Evolutionary conservation across 495 filamentous ascomycete species (phyloP).

Genomic region (Amniculicola lignicola): DNA sequence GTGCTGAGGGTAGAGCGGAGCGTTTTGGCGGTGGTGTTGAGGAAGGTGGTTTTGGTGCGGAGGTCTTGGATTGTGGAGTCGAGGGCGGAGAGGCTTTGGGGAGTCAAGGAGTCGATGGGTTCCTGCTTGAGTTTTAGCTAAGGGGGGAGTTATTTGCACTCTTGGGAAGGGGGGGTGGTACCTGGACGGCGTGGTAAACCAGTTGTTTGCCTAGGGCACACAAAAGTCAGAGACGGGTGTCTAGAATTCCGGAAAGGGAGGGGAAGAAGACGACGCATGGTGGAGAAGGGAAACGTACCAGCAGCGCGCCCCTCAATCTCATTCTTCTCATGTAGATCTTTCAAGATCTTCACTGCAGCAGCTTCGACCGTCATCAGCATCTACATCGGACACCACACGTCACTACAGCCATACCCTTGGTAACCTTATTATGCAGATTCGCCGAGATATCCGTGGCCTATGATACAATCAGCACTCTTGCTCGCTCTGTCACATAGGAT

Average conservation of each 20-base stretch:
- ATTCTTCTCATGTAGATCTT: slow-evolving; percentile 60
- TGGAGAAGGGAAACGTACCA: slow-evolving; percentile 41
- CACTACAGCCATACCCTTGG: slow-evolving; percentile 50
- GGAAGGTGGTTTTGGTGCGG: slow-evolving; percentile 47
- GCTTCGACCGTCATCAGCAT: slow-evolving; percentile 40
- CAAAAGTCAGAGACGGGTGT: too few species aligned
- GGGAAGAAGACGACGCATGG: neutral
- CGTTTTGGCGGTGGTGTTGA: slow-evolving; percentile 53
- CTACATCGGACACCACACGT: neutral
- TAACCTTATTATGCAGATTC: slow-evolving; percentile 66
- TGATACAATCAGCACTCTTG: slow-evolving; percentile 21
- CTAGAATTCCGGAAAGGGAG: too few species aligned
- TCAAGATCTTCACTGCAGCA: slow-evolving; percentile 59
- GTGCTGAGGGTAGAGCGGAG: slow-evolving; percentile 49
- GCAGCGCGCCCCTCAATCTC: slow-evolving; percentile 57
- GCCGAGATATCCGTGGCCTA: slow-evolving; percentile 63
- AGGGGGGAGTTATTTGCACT: neutral
- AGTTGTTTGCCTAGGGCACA: slow-evolving; percentile 55
- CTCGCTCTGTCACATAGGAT: neutral
- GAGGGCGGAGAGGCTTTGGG: slow-evolving; percentile 49
- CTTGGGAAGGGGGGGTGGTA: slow-evolving; percentile 13
- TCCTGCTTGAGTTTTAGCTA: slow-evolving; percentile 34
- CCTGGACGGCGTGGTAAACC: slow-evolving; percentile 61
- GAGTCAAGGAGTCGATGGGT: slow-evolving; percentile 44
- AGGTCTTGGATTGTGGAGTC: slow-evolving; percentile 52